Evolutionary conservation across 2,329 filamentous ascomycete genomes (phyloP).

Genomic region (Fusarium duplospermum): DNA sequence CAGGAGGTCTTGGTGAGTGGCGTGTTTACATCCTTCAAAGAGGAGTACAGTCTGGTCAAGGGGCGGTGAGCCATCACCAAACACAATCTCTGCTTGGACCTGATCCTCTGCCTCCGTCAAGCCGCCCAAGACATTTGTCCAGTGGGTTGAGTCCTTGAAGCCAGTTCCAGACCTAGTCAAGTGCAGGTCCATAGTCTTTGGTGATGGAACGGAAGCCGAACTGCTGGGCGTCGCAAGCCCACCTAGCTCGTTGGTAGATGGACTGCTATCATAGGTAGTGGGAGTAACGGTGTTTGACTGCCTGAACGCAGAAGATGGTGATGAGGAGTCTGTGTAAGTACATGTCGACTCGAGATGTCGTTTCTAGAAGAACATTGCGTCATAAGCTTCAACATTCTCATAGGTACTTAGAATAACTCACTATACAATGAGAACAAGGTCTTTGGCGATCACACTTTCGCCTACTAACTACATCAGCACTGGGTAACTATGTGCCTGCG

Average conservation of each 20-base stretch:
- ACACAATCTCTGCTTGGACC: neutral
- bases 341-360: neutral
- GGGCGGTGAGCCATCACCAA: neutral
- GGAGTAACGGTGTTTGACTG: neutral
- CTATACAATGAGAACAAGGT: neutral
- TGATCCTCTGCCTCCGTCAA: neutral
- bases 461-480: neutral
- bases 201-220: neutral
- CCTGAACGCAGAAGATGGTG: neutral
- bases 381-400: neutral
- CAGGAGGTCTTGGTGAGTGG: neutral
- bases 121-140: neutral
- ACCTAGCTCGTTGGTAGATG: neutral
- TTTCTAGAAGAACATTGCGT: neutral
- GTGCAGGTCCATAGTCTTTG: neutral
- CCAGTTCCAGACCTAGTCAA: neutral
- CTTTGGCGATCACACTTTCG: neutral
- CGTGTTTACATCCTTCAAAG: neutral
- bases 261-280: neutral
- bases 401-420: accelerated
- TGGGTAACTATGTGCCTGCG: neutral
- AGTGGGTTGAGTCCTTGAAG: neutral
- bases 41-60: neutral
- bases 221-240: neutral
- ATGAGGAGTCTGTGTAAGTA: neutral